Evolutionary conservation across 148 eudicot species (phyloP), one percentile per base, ranked within the genome.

Genomic region (Rhododendron mucronatum): DNA sequence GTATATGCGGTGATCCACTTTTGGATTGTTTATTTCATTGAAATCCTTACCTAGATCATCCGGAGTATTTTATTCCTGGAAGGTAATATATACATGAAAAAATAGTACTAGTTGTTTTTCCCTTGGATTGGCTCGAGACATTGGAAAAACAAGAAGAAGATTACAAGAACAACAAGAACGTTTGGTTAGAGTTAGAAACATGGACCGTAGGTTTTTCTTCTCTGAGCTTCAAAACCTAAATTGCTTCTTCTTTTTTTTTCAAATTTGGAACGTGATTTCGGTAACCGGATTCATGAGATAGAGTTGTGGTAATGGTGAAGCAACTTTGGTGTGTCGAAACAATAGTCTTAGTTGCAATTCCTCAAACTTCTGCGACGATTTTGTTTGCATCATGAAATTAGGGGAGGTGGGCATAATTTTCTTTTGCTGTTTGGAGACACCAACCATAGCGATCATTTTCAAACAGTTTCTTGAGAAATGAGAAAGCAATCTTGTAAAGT

Each of bases 401-500:
- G 73, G 73, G 71, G 28, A 71, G 13, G 65, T 21, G 65, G 39
- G n/a, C 0, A 48, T 14, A 41, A 28, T 50, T 53, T 21, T 80
- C 45, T 30, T 30, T 83, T 53, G 83, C 21, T 79, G 81, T 57
- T 55, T n/a, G 28, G 81, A 50, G 82, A 37, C 44, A 82, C 65
- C 63, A 77, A 41, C 33, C 21, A 80, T 12, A 80, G 63, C 73
- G 71, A 44, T 65, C 88, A 73, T 84, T 85, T 80, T 48, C 83
- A 79, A 50, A 61, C 53, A 33, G 65, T 30, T 88, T 86, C 82
- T 53, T 15, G 18, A 26, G 4, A 41, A 80, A 55, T 30, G 7
- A 15, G 74, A 69, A 88, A 84, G 84, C 82, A 80, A 80, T 39
- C 85, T 21, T 75, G 78, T 59, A 86, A 89, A 86, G 88, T 75